These are phyloP conservation scores for Plasmodium falciparum DNA, from an alignment of 169 alveolate genomes.

Conservation along the genomic window DNA sequence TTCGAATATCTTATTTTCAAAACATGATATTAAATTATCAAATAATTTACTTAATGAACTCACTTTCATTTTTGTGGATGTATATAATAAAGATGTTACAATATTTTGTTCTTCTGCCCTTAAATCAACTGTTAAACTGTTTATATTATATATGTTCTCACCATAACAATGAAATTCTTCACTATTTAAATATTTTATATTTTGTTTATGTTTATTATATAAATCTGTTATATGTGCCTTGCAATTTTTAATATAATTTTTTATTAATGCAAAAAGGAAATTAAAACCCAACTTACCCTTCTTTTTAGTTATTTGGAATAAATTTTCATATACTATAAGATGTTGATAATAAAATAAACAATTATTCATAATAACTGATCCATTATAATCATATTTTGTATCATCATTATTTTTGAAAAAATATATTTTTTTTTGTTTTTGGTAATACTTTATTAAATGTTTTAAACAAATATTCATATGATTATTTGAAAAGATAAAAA, in stretches of 20 bases:
- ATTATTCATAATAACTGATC: constrained; percentile 49
- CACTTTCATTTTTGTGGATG: constrained; percentile 42
- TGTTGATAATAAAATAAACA: constrained; percentile 59
- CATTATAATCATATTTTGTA: not conserved
- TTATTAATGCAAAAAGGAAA: constrained; percentile 25
- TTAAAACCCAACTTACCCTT: constrained; percentile 3
- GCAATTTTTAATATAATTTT: constrained; percentile 30
- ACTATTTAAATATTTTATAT: constrained; percentile 1
- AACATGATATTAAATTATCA: constrained; percentile 28
- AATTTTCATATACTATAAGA: constrained; percentile 30
- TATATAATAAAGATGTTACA: constrained; percentile 47
- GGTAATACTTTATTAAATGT: constrained; percentile 32
- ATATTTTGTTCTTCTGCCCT: constrained; percentile 64
- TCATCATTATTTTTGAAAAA: not conserved
- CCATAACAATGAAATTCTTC: constrained; percentile 14
- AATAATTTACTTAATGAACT: constrained; percentile 31
- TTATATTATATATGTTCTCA: not conserved
- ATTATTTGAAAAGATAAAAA: constrained; percentile 71
- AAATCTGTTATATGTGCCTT: constrained; percentile 15
- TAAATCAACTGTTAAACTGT: constrained; percentile 25
- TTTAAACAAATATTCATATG: constrained; percentile 35
- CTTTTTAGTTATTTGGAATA: not conserved
- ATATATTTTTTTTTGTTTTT: not conserved
- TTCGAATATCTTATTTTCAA: constrained; percentile 32
- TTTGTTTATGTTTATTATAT: constrained; percentile 3